Evolutionary conservation across 306 rosid species (phyloP), one percentile per base, ranked within the genome.

Genomic region (Vachellia collinsii): DNA sequence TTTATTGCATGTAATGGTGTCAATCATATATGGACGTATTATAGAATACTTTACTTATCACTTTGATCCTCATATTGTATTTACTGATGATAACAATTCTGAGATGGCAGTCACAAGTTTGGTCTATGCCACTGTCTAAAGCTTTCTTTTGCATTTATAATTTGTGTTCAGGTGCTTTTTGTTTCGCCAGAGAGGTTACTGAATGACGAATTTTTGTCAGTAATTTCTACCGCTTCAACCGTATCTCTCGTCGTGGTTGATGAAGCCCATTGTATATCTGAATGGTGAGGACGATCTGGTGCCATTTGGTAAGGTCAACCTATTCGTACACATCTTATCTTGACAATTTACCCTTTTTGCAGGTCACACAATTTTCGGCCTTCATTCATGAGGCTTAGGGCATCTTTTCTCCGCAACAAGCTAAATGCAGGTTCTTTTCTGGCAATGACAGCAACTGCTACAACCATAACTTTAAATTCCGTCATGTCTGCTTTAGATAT

Each of bases 291-390:
- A 87, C 20, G 59, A 72, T 76, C 76, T 50, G 37, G 36, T 77
- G 29, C 38, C 59, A 53, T 51, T 79, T 74, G 39, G 77, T 54
- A 43, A 44, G 69, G 37, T 78, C 73, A 56, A 69, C 75, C 54
- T 65, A 80, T 75, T 47, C n/a, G 43, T 37, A 41, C 29, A 37
- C 29, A 41, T 76, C 71, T 65, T 64, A 81, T 79, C 54, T 75
- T 73, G 37, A 66, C 69, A 64, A 67, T 77, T 78, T 82, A 62
- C 56, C 22, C 72, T 38, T 56, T 63, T 76, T 69, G 70, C 89
- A 91, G 99, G 99, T 95, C 99, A 19, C 99, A 95, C 83, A 95
- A 95, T 76, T 95, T 93, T 69, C 92, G 98, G 64, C 97, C 99
- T 72, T 91, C 97, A 70, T 95, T 89, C 81, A 91, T 89, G 94